Evolutionary conservation across 2,329 filamentous ascomycete species (phyloP).

Genomic region (Ophioceras dolichostomum): DNA sequence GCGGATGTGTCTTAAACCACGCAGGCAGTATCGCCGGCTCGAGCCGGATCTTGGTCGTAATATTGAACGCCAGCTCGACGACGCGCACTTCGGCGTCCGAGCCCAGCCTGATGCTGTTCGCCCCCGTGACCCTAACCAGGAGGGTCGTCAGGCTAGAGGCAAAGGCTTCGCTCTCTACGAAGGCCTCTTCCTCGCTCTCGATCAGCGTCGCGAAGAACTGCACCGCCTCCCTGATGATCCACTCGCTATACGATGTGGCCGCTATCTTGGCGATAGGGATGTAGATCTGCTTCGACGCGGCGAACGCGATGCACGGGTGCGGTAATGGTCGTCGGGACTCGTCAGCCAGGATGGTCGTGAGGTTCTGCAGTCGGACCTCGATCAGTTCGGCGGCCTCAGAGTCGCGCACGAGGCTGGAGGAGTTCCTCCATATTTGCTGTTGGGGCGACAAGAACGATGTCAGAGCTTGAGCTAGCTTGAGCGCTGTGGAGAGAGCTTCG

Average conservation of each 20-base stretch:
- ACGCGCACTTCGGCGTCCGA: slow-evolving; percentile 78
- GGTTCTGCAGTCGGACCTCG: slow-evolving; percentile 49
- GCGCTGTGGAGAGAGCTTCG: too few species aligned
- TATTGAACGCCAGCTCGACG: slow-evolving; percentile 88
- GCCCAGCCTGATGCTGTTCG: slow-evolving; percentile 60
- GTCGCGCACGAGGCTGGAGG: slow-evolving; percentile 47
- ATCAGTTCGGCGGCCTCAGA: slow-evolving; percentile 50
- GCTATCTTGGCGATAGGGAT: slow-evolving; percentile 83
- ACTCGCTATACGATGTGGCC: slow-evolving; percentile 70
- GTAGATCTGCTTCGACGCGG: slow-evolving; percentile 78
- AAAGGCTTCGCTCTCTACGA: slow-evolving; percentile 77
- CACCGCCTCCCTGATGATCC: slow-evolving; percentile 74
- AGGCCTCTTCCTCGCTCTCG: slow-evolving; percentile 92
- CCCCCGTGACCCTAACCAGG: slow-evolving; percentile 64
- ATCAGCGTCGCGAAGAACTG: slow-evolving; percentile 83
- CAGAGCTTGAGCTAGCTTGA: neutral
- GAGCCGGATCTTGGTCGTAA: slow-evolving; percentile 89
- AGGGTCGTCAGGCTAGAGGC: slow-evolving; percentile 80
- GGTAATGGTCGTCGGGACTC: slow-evolving; percentile 80
- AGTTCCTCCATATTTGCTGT: slow-evolving; percentile 48
- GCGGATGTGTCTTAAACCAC: slow-evolving; percentile 65
- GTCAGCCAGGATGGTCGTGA: slow-evolving; percentile 67
- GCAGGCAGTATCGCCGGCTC: slow-evolving; percentile 76
- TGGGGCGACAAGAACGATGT: neutral
- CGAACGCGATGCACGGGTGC: slow-evolving; percentile 84